Conservation (phyloP, 805 yeast genomes). For the Maudiozyma saulgeensis region DNA sequence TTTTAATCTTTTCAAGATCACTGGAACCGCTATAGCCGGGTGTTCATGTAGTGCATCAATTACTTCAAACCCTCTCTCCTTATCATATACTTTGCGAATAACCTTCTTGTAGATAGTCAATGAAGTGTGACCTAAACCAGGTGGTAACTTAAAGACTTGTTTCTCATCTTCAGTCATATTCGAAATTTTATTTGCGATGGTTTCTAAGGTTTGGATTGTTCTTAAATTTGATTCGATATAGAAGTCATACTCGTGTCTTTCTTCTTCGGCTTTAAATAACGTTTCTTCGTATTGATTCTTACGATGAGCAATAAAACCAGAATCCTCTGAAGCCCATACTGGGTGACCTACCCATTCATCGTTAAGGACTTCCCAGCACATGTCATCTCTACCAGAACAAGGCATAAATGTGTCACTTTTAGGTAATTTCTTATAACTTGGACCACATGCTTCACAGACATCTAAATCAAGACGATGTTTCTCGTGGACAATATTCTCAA, state of each 20-base stretch:
- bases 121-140: conserved; percentile 88
- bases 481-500: conserved; percentile 78
- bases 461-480: conserved; percentile 87
- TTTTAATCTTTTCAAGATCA: conserved; percentile 82
- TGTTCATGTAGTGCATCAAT: conserved; percentile 91
- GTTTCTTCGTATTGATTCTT: conserved; percentile 97
- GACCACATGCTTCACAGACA: conserved; percentile 89
- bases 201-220: conserved; percentile 90
- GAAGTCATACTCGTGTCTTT: conserved; percentile 93
- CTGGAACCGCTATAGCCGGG: conserved; percentile 92
- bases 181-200: conserved; percentile 87
- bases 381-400: conserved; percentile 95
- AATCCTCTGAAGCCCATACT: conserved; percentile 99
- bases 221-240: conserved; percentile 91
- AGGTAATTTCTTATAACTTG: conserved; percentile 86
- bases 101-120: conserved; percentile 88
- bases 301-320: conserved; percentile 97
- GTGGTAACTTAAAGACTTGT: conserved; percentile 74
- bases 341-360: conserved; percentile 99
- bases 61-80: conserved; percentile 91
- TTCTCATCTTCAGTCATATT: conserved; percentile 89
- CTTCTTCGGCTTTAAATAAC: conserved; percentile 89
- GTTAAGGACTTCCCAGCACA: conserved; percentile 97
- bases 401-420: conserved; percentile 94
- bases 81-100: conserved; percentile 83